These are phyloP conservation scores for Protostelium mycophagum DNA, from an alignment of 78 protist genomes.

Conservation along the genomic window DNA sequence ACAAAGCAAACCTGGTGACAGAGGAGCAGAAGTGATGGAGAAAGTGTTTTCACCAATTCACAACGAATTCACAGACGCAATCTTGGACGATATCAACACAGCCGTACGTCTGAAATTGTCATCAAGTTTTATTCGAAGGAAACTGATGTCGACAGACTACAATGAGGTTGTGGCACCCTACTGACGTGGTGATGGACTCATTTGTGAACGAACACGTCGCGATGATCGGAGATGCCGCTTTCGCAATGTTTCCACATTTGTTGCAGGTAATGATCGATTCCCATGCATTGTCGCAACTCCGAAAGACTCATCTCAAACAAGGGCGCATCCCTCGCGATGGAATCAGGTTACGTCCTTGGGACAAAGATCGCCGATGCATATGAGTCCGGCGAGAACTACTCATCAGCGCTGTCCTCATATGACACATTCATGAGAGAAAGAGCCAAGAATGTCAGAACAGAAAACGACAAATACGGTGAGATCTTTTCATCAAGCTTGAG, in stretches of 20 bases:
- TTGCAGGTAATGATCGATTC: background rate
- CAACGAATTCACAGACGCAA: background rate
- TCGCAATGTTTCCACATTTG: background rate
- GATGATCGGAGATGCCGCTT: background rate
- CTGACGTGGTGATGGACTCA: background rate
- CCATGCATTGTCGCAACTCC: background rate
- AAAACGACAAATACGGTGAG: background rate
- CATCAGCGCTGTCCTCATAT: background rate
- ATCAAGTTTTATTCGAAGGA: background rate
- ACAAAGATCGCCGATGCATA: background rate
- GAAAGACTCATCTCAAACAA: background rate
- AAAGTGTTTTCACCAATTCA: background rate
- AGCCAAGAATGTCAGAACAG: background rate
- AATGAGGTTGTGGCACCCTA: background rate
- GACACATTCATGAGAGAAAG: background rate
- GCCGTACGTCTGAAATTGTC: background rate
- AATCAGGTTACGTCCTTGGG: background rate
- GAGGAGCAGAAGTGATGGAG: background rate
- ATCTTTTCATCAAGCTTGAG: background rate
- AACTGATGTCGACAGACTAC: background rate
- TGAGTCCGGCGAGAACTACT: background rate
- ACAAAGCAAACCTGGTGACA: background rate
- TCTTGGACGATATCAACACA: background rate
- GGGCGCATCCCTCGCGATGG: background rate
- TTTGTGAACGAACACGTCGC: background rate